These are phyloP conservation scores for Tylopilus sp. DNA, from an alignment of 1,284 basidiomycete species.

Conservation along the genomic window DNA sequence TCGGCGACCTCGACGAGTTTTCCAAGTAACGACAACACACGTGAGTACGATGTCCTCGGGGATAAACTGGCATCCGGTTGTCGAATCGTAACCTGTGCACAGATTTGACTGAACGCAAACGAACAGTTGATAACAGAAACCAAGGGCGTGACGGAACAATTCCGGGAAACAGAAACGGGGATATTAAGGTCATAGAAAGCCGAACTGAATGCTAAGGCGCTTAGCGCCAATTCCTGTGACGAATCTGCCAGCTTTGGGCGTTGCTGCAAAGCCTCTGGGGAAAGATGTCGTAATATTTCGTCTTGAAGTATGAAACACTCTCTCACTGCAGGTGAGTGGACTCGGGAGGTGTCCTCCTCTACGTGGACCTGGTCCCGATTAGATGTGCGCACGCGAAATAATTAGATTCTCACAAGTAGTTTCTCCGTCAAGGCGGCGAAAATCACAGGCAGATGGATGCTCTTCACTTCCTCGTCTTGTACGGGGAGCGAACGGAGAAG, in stretches of 20 bases:
- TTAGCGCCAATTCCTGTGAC: slow-evolving; percentile 31
- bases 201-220: slow-evolving; percentile 54
- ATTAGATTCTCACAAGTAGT: slow-evolving; percentile 46
- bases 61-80: slow-evolving; percentile 28
- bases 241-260: slow-evolving; percentile 44
- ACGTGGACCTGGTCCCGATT: slow-evolving; percentile 39
- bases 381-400: slow-evolving; percentile 3
- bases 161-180: slow-evolving; percentile 16
- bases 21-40: slow-evolving; percentile 48
- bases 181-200: slow-evolving; percentile 54
- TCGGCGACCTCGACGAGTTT: slow-evolving; percentile 46
- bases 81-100: slow-evolving; percentile 39
- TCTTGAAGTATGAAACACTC: slow-evolving; percentile 51
- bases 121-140: slow-evolving; percentile 54
- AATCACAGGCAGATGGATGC: slow-evolving; percentile 76
- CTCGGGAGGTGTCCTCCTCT: slow-evolving; percentile 34
- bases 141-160: slow-evolving; percentile 48
- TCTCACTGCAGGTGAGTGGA: slow-evolving; percentile 37
- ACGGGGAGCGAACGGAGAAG: slow-evolving; percentile 64
- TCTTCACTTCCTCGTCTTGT: slow-evolving; percentile 80
- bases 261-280: slow-evolving; percentile 47
- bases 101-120: slow-evolving; percentile 43
- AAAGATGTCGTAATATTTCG: slow-evolving; percentile 51
- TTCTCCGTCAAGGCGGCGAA: slow-evolving; percentile 64
- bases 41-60: slow-evolving; percentile 48